These are phyloP conservation scores for Hyparrhenia diplandra DNA, from an alignment of 176 grass and related monocot genomes.

Conservation along the genomic window DNA sequence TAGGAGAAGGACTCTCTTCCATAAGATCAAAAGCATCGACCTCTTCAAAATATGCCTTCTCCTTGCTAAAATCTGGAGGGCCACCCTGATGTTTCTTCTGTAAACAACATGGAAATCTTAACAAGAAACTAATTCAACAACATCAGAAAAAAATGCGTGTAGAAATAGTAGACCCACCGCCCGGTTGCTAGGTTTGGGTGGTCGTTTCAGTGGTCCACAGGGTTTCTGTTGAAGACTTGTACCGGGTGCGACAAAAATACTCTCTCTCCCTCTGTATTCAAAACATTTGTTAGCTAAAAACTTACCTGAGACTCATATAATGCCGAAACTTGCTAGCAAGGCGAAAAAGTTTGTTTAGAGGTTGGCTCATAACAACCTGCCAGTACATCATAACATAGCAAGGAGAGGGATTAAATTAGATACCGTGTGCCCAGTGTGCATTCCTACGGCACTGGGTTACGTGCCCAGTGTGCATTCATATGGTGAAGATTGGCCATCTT, in stretches of 20 bases:
- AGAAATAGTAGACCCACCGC: slow-evolving; percentile 13
- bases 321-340: not conserved
- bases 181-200: slow-evolving; percentile 42
- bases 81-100: slow-evolving; percentile 51
- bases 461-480: not conserved
- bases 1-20: slow-evolving; percentile 85
- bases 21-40: slow-evolving; percentile 76
- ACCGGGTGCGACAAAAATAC: slow-evolving; percentile 60
- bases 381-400: not conserved
- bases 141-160: not conserved
- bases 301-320: not conserved
- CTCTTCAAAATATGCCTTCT: slow-evolving; percentile 82
- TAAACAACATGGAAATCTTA: slow-evolving; percentile 34
- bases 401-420: not conserved
- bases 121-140: slow-evolving; percentile 7
- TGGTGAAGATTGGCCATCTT: not conserved
- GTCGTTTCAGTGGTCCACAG: slow-evolving; percentile 43
- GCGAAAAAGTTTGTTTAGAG: not conserved
- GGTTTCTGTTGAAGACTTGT: slow-evolving; percentile 51
- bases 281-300: slow-evolving; percentile 16
- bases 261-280: slow-evolving; percentile 77
- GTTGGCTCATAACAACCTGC: not conserved
- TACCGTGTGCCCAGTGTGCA: not conserved
- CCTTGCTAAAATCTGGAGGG: slow-evolving; percentile 62
- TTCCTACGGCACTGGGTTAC: no score